Conservation (phyloP, 495 filamentous ascomycete species). For the Lophium mytilinum region DNA sequence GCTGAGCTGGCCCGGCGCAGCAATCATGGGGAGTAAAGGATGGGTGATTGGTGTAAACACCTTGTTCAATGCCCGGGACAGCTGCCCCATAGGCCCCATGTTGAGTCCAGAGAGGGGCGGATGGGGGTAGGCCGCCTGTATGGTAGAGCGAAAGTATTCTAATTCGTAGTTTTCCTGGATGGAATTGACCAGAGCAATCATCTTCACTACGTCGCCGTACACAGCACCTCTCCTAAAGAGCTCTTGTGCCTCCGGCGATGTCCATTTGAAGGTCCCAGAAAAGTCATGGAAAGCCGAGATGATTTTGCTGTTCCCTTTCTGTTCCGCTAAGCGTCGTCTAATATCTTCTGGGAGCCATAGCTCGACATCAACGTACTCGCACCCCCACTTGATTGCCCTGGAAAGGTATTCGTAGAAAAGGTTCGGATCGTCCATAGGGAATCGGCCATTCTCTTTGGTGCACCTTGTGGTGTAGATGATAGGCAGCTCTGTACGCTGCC, state of each 20-base stretch:
- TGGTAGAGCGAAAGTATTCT: slow-evolving; percentile 75
- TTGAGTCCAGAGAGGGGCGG: slow-evolving; percentile 75
- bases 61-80: slow-evolving; percentile 71
- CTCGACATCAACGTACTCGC: slow-evolving; percentile 82
- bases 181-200: slow-evolving; percentile 72
- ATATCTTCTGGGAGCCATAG: slow-evolving; percentile 75
- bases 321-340: slow-evolving; percentile 53
- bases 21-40: slow-evolving; percentile 72
- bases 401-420: slow-evolving; percentile 70
- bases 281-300: slow-evolving; percentile 86
- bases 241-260: slow-evolving; percentile 55
- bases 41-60: slow-evolving; percentile 83
- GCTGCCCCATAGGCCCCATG: slow-evolving; percentile 75
- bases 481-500: slow-evolving; percentile 73
- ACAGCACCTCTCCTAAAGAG: slow-evolving; percentile 61
- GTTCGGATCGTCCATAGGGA: slow-evolving; percentile 69
- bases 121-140: slow-evolving; percentile 54
- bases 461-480: slow-evolving; percentile 82
- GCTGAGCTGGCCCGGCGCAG: slow-evolving; percentile 74
- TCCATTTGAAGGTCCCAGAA: slow-evolving; percentile 74
- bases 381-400: slow-evolving; percentile 75
- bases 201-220: slow-evolving; percentile 79
- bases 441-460: slow-evolving; percentile 69
- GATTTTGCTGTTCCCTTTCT: slow-evolving; percentile 67
- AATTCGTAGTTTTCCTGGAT: slow-evolving; percentile 80